These are phyloP conservation scores for Dorcoceras hygrometricum DNA, from an alignment of 257 asterid genomes.

Conservation along the genomic window DNA sequence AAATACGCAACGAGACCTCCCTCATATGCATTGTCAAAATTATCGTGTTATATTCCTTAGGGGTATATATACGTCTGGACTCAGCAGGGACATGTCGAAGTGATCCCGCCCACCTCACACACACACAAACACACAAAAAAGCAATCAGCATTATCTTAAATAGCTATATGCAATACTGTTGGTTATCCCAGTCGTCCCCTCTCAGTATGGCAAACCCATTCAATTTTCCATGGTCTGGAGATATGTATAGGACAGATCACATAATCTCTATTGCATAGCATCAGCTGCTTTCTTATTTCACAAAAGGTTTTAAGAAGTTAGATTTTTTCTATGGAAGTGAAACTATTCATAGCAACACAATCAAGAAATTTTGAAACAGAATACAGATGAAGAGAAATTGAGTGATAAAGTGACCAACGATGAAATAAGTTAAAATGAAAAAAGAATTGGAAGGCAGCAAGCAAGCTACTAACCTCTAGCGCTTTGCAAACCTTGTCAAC, in stretches of 20 bases:
- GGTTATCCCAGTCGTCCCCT: too few relatives aligned
- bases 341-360: background rate
- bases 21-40: background rate
- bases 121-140: too few relatives aligned
- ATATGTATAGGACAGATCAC: too few relatives aligned
- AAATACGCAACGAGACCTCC: background rate
- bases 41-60: background rate
- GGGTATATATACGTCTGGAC: background rate
- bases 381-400: background rate
- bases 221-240: too few relatives aligned
- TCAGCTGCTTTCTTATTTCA: background rate
- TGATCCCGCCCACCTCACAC: too few relatives aligned
- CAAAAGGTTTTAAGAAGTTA: background rate
- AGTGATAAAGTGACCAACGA: conserved; percentile 4
- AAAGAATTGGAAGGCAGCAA: conserved; percentile 23
- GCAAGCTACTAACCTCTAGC: conserved; percentile 69
- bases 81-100: background rate
- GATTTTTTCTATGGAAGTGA: background rate
- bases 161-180: too few relatives aligned
- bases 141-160: too few relatives aligned
- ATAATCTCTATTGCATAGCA: background rate
- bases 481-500: conserved; percentile 98
- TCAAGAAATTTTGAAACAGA: conserved; percentile 11
- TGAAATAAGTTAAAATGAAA: conserved; percentile 16
- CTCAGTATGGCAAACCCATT: too few relatives aligned